Evolutionary conservation across 176 grass and related monocot species (phyloP).

Genomic region (Areca catechu): DNA sequence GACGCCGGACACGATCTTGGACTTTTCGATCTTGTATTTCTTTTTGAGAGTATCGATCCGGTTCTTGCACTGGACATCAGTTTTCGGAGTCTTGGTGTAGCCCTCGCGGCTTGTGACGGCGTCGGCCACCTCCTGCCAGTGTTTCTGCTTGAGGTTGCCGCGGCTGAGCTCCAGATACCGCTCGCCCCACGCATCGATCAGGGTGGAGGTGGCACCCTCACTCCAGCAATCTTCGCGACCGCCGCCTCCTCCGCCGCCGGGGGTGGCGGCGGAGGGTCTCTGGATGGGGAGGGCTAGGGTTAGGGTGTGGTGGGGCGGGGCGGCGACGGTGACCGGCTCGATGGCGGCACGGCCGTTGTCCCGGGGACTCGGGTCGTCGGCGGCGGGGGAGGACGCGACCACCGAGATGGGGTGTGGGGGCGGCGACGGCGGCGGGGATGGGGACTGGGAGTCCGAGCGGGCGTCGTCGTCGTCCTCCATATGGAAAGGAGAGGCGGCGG

Average conservation of each 20-base stretch:
- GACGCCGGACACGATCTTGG: background rate
- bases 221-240: conserved; percentile 79
- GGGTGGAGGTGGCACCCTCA: background rate
- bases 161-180: background rate
- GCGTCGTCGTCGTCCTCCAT: conserved; percentile 11
- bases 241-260: conserved; percentile 5
- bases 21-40: background rate
- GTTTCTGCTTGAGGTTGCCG: background rate
- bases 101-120: background rate
- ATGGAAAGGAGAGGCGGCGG: background rate
- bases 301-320: conserved; percentile 33
- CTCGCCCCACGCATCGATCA: background rate
- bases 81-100: background rate
- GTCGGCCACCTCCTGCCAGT: background rate
- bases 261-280: background rate
- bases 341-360: conserved; percentile 25
- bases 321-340: conserved; percentile 18
- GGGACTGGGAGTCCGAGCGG: conserved; percentile 1
- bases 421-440: background rate
- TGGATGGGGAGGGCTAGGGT: conserved; percentile 68
- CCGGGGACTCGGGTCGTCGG: background rate
- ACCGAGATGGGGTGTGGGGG: background rate
- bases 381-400: no score
- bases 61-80: background rate
- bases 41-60: background rate